Evolutionary conservation across 2,329 filamentous ascomycete species (phyloP).

Genomic region (Zymoseptoria pseudotritici): DNA sequence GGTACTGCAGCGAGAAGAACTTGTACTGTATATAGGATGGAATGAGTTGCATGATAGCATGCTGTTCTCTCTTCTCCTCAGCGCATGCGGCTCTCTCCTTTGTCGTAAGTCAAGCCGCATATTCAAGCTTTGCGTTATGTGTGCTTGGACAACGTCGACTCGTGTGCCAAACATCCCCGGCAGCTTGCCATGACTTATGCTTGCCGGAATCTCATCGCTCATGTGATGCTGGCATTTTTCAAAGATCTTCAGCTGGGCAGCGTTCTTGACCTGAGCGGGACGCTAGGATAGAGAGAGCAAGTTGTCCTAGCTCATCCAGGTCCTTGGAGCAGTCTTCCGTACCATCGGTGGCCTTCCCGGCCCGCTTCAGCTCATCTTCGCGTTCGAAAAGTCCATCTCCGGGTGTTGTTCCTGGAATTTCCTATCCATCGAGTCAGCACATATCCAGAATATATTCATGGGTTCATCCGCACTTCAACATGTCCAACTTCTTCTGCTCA

Average conservation of each 20-base stretch:
- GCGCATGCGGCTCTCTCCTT: neutral
- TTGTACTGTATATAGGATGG: neutral
- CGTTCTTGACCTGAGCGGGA: too few relatives aligned
- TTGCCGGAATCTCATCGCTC: too few relatives aligned
- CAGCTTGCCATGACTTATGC: too few relatives aligned
- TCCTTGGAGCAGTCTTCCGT: neutral
- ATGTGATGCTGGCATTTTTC: too few relatives aligned
- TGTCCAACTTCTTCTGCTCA: slow-evolving; percentile 89
- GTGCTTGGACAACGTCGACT: neutral
- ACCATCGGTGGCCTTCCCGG: neutral
- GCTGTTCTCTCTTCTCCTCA: neutral
- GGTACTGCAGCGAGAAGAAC: neutral
- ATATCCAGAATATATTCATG: too few relatives aligned
- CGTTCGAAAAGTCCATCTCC: slow-evolving; percentile 62
- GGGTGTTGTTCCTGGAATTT: slow-evolving; percentile 82
- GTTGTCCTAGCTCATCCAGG: neutral
- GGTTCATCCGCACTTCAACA: slow-evolving; percentile 52
- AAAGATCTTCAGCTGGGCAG: too few relatives aligned
- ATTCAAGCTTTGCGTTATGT: neutral
- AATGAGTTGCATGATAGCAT: neutral
- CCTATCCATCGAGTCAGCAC: slow-evolving; percentile 3
- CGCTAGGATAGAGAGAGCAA: too few relatives aligned
- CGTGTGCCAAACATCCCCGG: too few relatives aligned
- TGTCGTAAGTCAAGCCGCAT: neutral
- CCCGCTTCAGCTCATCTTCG: slow-evolving; percentile 43